A percentile compares a stretch with the other conserved stretches of the same genome.
These are phyloP conservation scores for Fraxinus americana DNA, from an alignment of 257 asterid genomes.

Conservation along the genomic window DNA sequence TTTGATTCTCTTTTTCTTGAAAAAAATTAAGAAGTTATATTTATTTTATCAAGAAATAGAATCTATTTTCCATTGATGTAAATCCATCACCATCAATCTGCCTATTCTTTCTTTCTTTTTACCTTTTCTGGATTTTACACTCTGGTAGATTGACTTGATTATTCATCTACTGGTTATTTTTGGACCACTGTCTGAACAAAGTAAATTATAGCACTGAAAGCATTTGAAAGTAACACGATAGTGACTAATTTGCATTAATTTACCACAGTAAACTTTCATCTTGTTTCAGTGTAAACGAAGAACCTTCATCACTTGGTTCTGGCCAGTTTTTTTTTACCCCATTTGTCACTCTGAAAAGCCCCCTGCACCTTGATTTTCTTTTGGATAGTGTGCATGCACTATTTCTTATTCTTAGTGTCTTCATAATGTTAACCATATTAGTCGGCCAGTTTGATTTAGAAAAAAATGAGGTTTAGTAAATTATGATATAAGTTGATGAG, in stretches of 20 bases:
- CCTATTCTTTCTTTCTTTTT: neutral
- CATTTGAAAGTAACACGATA: neutral
- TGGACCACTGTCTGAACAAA: neutral
- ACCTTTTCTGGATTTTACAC: neutral
- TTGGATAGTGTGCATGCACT: no score
- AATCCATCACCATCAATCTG: neutral
- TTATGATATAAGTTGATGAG: no score
- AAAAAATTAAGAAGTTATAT: neutral
- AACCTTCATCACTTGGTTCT: neutral
- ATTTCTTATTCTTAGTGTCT: no score
- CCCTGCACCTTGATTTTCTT: no score
- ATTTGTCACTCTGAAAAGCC: neutral
- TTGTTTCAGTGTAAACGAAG: neutral
- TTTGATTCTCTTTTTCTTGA: constrained; percentile 20
- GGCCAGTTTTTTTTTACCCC: neutral
- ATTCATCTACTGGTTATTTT: constrained; percentile 4
- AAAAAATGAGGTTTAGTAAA: no score
- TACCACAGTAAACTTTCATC: neutral
- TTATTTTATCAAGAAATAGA: neutral
- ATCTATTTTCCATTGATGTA: neutral
- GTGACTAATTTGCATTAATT: neutral
- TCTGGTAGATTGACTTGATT: constrained; percentile 28
- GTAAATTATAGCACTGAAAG: neutral
- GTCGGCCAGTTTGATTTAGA: no score
- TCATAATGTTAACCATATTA: no score